Evolutionary conservation across 371 early-diverging fungal genomes (phyloP), one percentile per base, ranked within the genome.

Genomic region (Mucor indicus): DNA sequence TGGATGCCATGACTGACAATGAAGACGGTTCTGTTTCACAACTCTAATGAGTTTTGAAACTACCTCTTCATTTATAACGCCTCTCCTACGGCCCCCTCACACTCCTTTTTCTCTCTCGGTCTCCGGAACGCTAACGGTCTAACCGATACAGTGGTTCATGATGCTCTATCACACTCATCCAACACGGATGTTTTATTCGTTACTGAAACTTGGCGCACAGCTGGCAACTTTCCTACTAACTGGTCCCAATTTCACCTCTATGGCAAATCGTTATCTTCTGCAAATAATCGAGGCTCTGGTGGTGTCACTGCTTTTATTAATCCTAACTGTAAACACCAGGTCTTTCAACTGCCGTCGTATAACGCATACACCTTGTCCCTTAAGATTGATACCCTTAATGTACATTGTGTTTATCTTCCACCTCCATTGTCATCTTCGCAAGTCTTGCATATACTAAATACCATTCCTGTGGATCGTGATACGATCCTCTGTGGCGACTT

Each of bases 181-280:
- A 2, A 22, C 49, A 10, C 33, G 4, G 16, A 39, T 40, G 15
- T 40, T 4, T 35, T 40, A 2, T 49, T 59, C 15, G 16, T 59
- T 12, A 45, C 49, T 19, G 60, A 59, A 40, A 59, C 50, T 1
- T 59, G 54, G 53, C 50, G 48, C 2, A 9, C 43, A 5, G 13
- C 52, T 44, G 35, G 32, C 7, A 16, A 12, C n/a, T 31, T 37
- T 13, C 44, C 43, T 12, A 23, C 44, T 4, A 7, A 29, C 13
- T 44, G 52, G 52, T 25, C 24, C 2, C 52, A 41, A 37, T 37
- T 11, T 33, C 47, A 47, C 37, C 9, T 29, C 2, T 50, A 50
- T 42, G 37, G 50, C 16, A 21, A 4, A 16, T 22, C 19, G 10
- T 2, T 22, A 4, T 8, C 20, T n/a, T 4, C 11, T 21, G 3